A percentile compares a stretch with the other conserved stretches of the same genome.
Evolutionary conservation across 225 moss, liverwort and hornwort genomes (phyloP).

Genomic region (Marchantia polymorpha): DNA sequence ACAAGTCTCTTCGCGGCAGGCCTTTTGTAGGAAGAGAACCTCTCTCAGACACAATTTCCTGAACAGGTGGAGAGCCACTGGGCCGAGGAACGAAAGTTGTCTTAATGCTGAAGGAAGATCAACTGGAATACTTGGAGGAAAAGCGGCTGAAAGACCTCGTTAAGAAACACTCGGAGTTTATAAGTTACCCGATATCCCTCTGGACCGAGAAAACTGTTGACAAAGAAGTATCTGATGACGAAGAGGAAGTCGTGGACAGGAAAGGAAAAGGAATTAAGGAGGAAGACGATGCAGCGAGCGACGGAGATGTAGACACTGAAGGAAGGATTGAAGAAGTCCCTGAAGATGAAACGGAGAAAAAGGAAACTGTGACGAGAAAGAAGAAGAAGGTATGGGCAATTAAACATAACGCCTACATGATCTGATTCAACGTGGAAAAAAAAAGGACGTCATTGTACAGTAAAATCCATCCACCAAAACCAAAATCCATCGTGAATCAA

Average conservation of each 20-base stretch:
- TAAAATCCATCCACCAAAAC: too few relatives aligned
- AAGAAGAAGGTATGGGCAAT: slow-evolving; percentile 46
- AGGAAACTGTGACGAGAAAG: slow-evolving; percentile 26
- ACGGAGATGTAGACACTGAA: slow-evolving; percentile 20
- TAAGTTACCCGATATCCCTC: slow-evolving; percentile 47
- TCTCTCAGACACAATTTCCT: not conserved
- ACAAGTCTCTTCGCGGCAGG: too few relatives aligned
- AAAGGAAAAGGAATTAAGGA: slow-evolving; percentile 31
- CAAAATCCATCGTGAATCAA: too few relatives aligned
- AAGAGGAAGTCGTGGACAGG: slow-evolving; percentile 30
- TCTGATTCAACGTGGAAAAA: too few relatives aligned
- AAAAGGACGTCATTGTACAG: too few relatives aligned
- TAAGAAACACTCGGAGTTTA: slow-evolving; percentile 53
- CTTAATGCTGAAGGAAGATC: slow-evolving; percentile 41
- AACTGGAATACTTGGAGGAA: slow-evolving; percentile 47
- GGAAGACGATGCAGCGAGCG: slow-evolving; percentile 7
- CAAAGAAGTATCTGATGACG: slow-evolving; percentile 44
- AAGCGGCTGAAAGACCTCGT: slow-evolving; percentile 45
- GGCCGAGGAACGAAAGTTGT: slow-evolving; percentile 47
- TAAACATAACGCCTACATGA: too few relatives aligned
- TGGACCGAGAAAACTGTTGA: slow-evolving; percentile 49
- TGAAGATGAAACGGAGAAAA: slow-evolving; percentile 26
- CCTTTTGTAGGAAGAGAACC: too few relatives aligned
- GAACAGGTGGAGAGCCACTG: slow-evolving; percentile 38
- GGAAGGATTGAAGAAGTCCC: slow-evolving; percentile 33